Conservation (phyloP, 208 protist species). For the Leishmania turanica region DNA sequence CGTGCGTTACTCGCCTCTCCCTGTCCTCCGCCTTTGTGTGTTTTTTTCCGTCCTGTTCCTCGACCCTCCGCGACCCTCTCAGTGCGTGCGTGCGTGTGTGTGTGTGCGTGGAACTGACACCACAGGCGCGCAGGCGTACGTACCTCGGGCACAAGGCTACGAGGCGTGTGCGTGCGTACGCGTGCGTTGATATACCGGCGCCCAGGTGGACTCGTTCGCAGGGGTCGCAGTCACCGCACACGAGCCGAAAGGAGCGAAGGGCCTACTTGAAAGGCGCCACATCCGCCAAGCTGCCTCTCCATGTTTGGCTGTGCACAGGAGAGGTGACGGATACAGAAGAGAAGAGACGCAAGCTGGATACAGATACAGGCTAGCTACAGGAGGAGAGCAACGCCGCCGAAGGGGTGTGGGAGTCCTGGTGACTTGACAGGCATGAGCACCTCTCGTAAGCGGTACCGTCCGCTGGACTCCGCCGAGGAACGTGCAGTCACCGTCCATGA, state of each 20-base stretch:
- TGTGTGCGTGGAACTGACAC: background rate
- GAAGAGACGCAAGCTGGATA: background rate
- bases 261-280: background rate
- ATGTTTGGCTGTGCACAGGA: background rate
- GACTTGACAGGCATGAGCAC: constrained; percentile 32
- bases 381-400: background rate
- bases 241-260: background rate
- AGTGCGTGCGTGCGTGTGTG: constrained; percentile 9
- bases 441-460: constrained; percentile 73
- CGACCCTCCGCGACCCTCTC: background rate
- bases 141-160: too few relatives aligned
- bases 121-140: too few relatives aligned
- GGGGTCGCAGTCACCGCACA: background rate
- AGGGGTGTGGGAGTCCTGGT: background rate
- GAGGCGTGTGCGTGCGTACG: too few relatives aligned
- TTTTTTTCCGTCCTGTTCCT: background rate
- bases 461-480: constrained; percentile 79
- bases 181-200: background rate
- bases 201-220: background rate
- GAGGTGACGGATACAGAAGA: background rate
- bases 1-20: background rate
- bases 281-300: background rate
- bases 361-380: background rate
- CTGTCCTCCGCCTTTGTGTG: background rate
- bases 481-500: constrained; percentile 52